Evolutionary conservation across 73 alveolate genomes (phyloP).

Genomic region (Durusdinium trenchii): DNA sequence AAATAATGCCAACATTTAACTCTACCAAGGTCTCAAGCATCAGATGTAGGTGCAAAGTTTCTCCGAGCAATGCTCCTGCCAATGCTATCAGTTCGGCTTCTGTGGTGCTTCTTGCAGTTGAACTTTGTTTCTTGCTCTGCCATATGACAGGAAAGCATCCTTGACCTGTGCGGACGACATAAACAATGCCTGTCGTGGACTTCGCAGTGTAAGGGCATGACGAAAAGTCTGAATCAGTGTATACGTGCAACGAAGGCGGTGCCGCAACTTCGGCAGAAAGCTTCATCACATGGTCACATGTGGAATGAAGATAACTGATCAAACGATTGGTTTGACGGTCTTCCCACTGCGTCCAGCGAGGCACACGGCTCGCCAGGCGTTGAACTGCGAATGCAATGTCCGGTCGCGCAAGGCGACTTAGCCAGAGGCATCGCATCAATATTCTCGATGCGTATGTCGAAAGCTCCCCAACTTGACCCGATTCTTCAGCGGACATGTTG

Average conservation of each 20-base stretch:
- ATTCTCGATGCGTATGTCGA: neutral
- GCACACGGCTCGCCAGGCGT: neutral
- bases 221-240: conserved; percentile 23
- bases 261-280: neutral
- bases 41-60: neutral
- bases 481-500: conserved; percentile 4
- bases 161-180: neutral
- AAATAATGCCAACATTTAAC: neutral
- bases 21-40: neutral
- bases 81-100: conserved; percentile 31
- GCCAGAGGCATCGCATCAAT: neutral
- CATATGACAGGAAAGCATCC: neutral
- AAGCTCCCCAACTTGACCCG: neutral
- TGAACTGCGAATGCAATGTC: neutral
- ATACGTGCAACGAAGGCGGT: neutral
- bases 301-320: neutral
- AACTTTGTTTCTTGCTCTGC: neutral
- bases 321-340: neutral
- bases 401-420: neutral
- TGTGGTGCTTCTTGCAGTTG: neutral
- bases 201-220: neutral
- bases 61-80: neutral
- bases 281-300: neutral
- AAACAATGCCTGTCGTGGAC: neutral
- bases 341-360: neutral